Evolutionary conservation across 2,329 filamentous ascomycete species (phyloP).

Genomic region (Xylariaceae sp.): DNA sequence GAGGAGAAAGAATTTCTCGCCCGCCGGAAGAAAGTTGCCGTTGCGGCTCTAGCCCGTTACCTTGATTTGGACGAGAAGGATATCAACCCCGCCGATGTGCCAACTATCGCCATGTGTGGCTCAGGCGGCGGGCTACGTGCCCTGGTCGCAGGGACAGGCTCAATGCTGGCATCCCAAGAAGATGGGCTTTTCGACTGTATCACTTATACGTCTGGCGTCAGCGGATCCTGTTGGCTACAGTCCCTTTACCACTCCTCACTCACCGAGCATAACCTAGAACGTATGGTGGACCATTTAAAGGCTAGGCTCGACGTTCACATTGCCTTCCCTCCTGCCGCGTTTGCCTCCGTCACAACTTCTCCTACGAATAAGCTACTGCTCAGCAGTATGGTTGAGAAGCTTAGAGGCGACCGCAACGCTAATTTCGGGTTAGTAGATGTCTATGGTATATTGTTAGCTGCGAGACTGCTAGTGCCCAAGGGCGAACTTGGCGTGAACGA

Average conservation of each 20-base stretch:
- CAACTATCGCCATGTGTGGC: conserved; percentile 90
- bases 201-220: conserved; percentile 95
- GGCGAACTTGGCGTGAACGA: conserved; percentile 81
- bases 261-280: conserved; percentile 68
- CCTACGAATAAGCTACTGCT: conserved; percentile 94
- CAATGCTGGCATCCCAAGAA: conserved; percentile 82
- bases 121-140: conserved; percentile 92
- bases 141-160: conserved; percentile 88
- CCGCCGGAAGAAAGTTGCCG: conserved; percentile 72
- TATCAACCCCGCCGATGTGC: conserved; percentile 92
- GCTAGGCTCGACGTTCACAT: conserved; percentile 85
- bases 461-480: conserved; percentile 83
- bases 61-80: conserved; percentile 78
- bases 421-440: conserved; percentile 92
- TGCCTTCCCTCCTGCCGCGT: conserved; percentile 85
- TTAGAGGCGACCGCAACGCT: conserved; percentile 80
- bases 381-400: conserved; percentile 87
- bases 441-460: conserved; percentile 86
- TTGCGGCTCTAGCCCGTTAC: conserved; percentile 80
- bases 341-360: conserved; percentile 81
- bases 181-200: conserved; percentile 91
- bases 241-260: conserved; percentile 85
- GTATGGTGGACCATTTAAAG: conserved; percentile 85
- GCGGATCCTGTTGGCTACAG: conserved; percentile 95
- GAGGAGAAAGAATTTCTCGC: conserved; percentile 80